Evolutionary conservation across 106 monocot genomes (phyloP).

Genomic region (Dioscorea dumetorum): DNA sequence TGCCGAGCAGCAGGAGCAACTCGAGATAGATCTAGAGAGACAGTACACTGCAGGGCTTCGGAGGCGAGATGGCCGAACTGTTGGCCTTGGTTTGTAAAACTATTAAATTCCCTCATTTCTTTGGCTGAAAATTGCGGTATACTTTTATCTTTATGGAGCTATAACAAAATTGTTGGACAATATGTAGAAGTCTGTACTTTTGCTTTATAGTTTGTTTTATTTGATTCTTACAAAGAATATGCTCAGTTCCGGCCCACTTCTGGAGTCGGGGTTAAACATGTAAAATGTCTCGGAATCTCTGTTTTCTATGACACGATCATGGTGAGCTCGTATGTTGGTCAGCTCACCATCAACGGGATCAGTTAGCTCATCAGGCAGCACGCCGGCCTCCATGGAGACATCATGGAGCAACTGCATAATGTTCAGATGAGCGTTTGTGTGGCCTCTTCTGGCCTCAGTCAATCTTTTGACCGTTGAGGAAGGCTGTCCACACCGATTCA

Average conservation of each 20-base stretch:
- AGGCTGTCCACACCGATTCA: slow-evolving; percentile 43
- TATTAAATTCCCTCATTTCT: background rate
- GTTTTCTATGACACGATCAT: slow-evolving; percentile 33
- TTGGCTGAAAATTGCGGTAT: too few species aligned
- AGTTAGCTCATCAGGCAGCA: slow-evolving; percentile 24
- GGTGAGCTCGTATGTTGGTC: slow-evolving; percentile 41
- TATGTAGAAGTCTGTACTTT: background rate
- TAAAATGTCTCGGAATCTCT: slow-evolving; percentile 60
- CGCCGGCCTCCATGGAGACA: slow-evolving; percentile 56
- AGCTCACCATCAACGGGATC: slow-evolving; percentile 31
- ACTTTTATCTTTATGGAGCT: too few species aligned
- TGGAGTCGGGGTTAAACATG: slow-evolving; percentile 41
- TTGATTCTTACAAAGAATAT: slow-evolving; percentile 56
- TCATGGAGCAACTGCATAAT: slow-evolving; percentile 41
- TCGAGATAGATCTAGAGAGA: slow-evolving; percentile 81
- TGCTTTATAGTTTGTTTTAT: background rate
- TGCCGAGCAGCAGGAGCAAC: slow-evolving; percentile 61
- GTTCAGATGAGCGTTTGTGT: slow-evolving; percentile 21
- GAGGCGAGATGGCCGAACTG: slow-evolving; percentile 89
- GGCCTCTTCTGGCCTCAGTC: slow-evolving; percentile 33
- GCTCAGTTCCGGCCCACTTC: slow-evolving; percentile 36
- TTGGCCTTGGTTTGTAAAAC: slow-evolving; percentile 80
- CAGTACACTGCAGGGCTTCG: slow-evolving; percentile 96
- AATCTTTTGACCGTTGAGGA: slow-evolving; percentile 33
- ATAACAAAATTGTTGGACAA: background rate